Conservation (phyloP, 2,329 filamentous ascomycete species). For the Apiospora rasikravindrae region DNA sequence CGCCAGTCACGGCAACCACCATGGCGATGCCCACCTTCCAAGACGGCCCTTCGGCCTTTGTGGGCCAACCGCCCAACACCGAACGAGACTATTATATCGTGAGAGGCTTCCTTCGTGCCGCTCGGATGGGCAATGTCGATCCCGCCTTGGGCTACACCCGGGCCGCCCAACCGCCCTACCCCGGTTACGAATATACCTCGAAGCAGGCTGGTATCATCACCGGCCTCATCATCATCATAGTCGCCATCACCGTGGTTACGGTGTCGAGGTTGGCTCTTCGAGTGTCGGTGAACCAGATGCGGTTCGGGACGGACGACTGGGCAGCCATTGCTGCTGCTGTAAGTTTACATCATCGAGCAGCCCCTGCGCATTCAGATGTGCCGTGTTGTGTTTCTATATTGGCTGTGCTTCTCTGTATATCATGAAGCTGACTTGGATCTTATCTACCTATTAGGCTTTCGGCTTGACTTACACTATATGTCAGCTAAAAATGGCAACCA, state of each 20-base stretch:
- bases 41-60: constrained; percentile 27
- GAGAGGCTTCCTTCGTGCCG: constrained; percentile 31
- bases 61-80: constrained; percentile 34
- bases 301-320: constrained; percentile 41
- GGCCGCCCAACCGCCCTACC: constrained; percentile 26
- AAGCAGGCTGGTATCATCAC: constrained; percentile 34
- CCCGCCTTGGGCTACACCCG: constrained; percentile 29
- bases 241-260: constrained; percentile 37
- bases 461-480: constrained; percentile 35
- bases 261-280: constrained; percentile 35
- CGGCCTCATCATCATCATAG: constrained; percentile 36
- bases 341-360: constrained; percentile 23
- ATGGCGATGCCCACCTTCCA: not conserved
- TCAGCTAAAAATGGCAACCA: constrained; percentile 33
- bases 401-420: not conserved
- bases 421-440: not conserved
- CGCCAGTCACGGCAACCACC: not conserved
- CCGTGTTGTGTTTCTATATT: not conserved
- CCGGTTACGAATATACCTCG: constrained; percentile 32
- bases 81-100: constrained; percentile 37
- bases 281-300: constrained; percentile 31
- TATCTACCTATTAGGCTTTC: constrained; percentile 20
- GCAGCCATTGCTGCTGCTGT: constrained; percentile 40
- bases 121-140: constrained; percentile 28
- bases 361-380: not conserved